Evolutionary conservation across 1,284 basidiomycete genomes (phyloP), one percentile per base, ranked within the genome.

Genomic region (Cutaneotrichosporon sp.): DNA sequence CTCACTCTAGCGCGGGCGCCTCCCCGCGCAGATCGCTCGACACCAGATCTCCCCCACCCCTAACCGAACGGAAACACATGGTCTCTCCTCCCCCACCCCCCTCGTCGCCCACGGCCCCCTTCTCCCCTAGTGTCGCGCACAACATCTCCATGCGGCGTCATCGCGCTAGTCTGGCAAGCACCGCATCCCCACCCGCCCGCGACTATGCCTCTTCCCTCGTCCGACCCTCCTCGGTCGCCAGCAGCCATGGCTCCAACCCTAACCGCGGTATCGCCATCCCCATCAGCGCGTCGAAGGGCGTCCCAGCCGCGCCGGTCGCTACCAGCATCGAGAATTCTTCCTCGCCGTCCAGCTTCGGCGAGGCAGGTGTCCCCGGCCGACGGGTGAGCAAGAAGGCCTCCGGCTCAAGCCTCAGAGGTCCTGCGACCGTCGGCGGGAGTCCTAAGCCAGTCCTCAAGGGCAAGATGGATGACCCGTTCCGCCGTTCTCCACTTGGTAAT

Each of bases 301-400:
- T 64, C 0, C 67, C 68, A 1, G 65, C 68, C 1, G 65, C 66
- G 44, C 63, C 69, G 2, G 57, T 67, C 19, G 66, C 65, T 5
- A 61, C 62, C 17, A 29, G 25, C 1, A 43, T 45, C 7, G 61
- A 59, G 14, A 47, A 46, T 5, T 45, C 44, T 16, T 32, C 49
- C 12, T 32, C 35, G 9, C 51, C 51, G 2, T 47, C 48, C 16
- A 51, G 48, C 20, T 52, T 49, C 33, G 55, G 49, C 11, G 20
- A 16, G 27, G 27, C 45, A 31, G 12, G 24, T 26, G 8, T n/a
- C 35, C 19, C 43, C 29, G 17, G 10, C 37, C 45, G 35, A 12
- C 50, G 52, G 6, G 25, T 54, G 17, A 33, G 20, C 24, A 46
- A 49, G 31, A 50, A 52, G 45, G 22, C 39, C 9, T 50, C 47